Evolutionary conservation across 768 basidiomycete species (phyloP).

Genomic region (Cystobasidium tubakii): DNA sequence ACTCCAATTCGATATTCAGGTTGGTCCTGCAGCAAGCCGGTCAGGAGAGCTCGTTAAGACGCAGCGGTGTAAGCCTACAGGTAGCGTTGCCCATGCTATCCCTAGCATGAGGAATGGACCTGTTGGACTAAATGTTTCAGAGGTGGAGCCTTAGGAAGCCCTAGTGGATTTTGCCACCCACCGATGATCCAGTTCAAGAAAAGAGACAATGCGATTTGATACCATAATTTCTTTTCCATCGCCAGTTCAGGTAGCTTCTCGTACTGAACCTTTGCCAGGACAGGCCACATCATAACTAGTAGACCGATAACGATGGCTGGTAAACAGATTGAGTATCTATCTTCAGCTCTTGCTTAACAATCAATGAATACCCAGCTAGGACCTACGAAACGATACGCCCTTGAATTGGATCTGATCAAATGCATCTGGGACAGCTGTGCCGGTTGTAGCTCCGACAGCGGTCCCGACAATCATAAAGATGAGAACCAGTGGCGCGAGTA

Average conservation of each 20-base stretch:
- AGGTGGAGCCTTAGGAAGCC: neutral
- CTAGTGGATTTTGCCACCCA: neutral
- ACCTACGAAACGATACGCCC: slow-evolving; percentile 72
- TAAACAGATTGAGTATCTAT: neutral
- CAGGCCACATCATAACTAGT: slow-evolving; percentile 83
- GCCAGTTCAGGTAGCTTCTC: slow-evolving; percentile 63
- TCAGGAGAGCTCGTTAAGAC: too few relatives aligned
- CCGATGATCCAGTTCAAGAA: slow-evolving; percentile 39
- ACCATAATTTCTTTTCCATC: slow-evolving; percentile 57
- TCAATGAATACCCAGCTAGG: neutral
- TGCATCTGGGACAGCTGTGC: slow-evolving; percentile 48
- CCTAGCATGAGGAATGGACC: slow-evolving; percentile 80
- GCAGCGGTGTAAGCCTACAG: slow-evolving; percentile 53
- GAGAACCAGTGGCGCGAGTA: slow-evolving; percentile 64
- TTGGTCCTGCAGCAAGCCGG: slow-evolving; percentile 30
- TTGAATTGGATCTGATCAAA: slow-evolving; percentile 63
- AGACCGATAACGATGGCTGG: slow-evolving; percentile 76
- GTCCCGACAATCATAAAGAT: slow-evolving; percentile 70
- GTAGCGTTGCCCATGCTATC: slow-evolving; percentile 75
- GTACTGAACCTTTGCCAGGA: slow-evolving; percentile 62
- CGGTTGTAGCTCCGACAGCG: slow-evolving; percentile 61
- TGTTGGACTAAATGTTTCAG: slow-evolving; percentile 64
- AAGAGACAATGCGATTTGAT: slow-evolving; percentile 64
- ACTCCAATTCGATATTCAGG: slow-evolving; percentile 67
- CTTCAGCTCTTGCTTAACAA: neutral